Base-by-base conservation (phyloP, 2,329 filamentous ascomycete genomes). In the Epichloe coenophiala region DNA sequence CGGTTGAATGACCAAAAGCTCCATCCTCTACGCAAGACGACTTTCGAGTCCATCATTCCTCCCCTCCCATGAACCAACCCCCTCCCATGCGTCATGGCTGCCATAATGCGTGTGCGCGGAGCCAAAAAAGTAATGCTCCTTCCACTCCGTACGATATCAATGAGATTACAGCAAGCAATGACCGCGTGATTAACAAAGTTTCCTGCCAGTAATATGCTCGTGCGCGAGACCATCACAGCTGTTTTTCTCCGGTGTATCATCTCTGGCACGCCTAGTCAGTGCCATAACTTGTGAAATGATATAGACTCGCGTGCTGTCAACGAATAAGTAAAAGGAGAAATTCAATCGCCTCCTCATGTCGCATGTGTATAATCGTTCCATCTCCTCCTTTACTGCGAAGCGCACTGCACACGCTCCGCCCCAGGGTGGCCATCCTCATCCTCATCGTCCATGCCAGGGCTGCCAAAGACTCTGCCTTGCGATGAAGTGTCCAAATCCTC, bases 351-450 rank as follows among this genome's bases (percentile, higher is more conserved):
- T n/a, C n/a, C n/a, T 21, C 39, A 35, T 17, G 31, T n/a, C 11
- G 38, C 37, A n/a, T 21, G 11, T 13, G 19, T 3, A 38, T 23
- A n/a, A 12, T 27, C 13, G n/a, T n/a, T 31, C 13, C 27, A 3
- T 5, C 8, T 8, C 12, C 19, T n/a, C 6, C 42, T 69, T 80
- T 90, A 93, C 78, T 93, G 87, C 36, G 86, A 88, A 52, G 87
- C 86, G 68, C 87, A 93, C 74, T 93, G 87, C 53, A 93, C 86
- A 56, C 87, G 81, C 73, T 90, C 86, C 46, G 74, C 84, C 55
- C 84, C 84, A 56, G 86, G 83, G 19, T 83, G 84, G 45, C 87
- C 84, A 44, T 89, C 81, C 7, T 90, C 86, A 12, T 90, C 86
- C 40, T 90, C 86, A 1, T 88, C 84, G 74, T 81, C 81, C 54